Conservation (phyloP, 176 grass and related monocot species). For the Triticum urartu region DNA sequence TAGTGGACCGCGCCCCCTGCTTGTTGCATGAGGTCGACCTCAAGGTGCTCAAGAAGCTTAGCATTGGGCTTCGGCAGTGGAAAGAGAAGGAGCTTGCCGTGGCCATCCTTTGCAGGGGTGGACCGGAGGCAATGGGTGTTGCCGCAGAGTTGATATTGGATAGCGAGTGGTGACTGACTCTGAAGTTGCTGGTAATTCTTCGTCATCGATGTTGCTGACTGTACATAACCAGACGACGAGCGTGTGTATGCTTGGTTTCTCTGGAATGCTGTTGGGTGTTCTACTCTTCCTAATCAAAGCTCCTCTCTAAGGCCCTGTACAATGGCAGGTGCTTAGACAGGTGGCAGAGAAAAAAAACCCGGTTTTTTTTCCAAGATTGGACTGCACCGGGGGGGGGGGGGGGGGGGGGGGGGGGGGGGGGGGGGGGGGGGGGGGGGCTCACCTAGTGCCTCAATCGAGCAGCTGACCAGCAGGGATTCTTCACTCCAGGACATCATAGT, state of each 20-base stretch:
- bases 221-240: slow-evolving; percentile 34
- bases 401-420: no score
- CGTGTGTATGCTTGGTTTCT: slow-evolving; percentile 16
- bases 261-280: neutral
- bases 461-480: no score
- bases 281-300: neutral
- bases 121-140: slow-evolving; percentile 51
- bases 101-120: slow-evolving; percentile 52
- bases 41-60: slow-evolving; percentile 58
- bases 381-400: no score
- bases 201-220: neutral
- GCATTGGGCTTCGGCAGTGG: slow-evolving; percentile 67
- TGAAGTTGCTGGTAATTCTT: neutral
- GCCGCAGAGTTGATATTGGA: slow-evolving; percentile 77
- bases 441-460: no score
- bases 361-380: no score
- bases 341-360: no score
- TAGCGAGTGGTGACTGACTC: slow-evolving; percentile 35
- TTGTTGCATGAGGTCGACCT: slow-evolving; percentile 84
- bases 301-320: no score
- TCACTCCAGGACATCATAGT: no score
- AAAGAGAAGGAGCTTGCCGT: slow-evolving; percentile 72
- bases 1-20: slow-evolving; percentile 76
- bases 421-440: no score
- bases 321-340: no score